phyloP scores from a whole-genome alignment of 306 rosid genomes.

The Quercus cerris region DNA sequence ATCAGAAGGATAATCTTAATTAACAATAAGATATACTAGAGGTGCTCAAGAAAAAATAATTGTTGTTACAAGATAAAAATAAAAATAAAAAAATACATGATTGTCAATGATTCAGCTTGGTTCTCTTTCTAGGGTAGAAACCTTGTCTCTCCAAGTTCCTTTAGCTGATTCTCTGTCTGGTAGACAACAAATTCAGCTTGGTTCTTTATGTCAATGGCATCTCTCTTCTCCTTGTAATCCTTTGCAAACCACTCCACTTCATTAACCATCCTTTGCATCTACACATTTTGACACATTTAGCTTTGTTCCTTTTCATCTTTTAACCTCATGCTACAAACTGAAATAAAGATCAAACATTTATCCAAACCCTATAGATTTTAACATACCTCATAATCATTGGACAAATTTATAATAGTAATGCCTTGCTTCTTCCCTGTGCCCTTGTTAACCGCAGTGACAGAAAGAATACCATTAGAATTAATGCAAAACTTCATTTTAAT shows the following conservation, averaged over 20 bases:
- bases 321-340: too few relatives aligned
- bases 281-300: conserved; percentile 7
- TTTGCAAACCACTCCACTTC: conserved; percentile 72
- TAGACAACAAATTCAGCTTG: conserved; percentile 86
- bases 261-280: conserved; percentile 75
- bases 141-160: conserved; percentile 86
- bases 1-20: too few relatives aligned
- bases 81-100: too few relatives aligned
- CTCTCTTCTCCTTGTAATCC: conserved; percentile 93
- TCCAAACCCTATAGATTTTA: neutral
- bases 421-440: conserved; percentile 91
- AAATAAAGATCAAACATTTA: neutral
- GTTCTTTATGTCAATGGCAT: conserved; percentile 82
- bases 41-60: too few relatives aligned
- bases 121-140: conserved; percentile 78
- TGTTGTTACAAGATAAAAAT: too few relatives aligned
- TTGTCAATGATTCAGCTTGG: conserved; percentile 29
- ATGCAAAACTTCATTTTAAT: conserved; percentile 91
- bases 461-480: conserved; percentile 85
- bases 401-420: conserved; percentile 87
- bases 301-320: neutral
- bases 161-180: conserved; percentile 86
- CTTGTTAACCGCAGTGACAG: conserved; percentile 77
- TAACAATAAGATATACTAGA: too few relatives aligned
- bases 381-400: conserved; percentile 67